Conservation (phyloP, 1,284 basidiomycete genomes). For the Melampsora americana region DNA sequence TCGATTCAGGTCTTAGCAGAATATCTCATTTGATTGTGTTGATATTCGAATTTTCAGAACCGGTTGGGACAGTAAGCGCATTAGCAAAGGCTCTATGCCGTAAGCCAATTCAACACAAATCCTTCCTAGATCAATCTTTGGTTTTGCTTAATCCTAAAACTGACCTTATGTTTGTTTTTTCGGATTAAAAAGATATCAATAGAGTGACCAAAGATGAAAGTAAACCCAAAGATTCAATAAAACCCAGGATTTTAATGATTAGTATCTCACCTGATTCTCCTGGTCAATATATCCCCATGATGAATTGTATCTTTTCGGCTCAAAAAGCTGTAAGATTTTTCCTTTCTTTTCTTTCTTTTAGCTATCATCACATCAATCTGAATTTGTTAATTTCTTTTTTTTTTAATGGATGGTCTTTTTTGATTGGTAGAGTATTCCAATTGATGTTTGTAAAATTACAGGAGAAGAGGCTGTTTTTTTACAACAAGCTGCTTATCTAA, state of each 20-base stretch:
- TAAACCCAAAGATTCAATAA: slow-evolving; percentile 60
- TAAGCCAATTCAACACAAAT: slow-evolving; percentile 56
- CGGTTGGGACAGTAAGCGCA: slow-evolving; percentile 76
- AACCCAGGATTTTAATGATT: slow-evolving; percentile 82
- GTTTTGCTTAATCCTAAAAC: neutral
- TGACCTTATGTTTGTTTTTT: neutral
- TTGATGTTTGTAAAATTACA: slow-evolving; percentile 90
- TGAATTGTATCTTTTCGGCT: slow-evolving; percentile 99
- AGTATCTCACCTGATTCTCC: slow-evolving; percentile 86
- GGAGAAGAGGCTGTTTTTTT: slow-evolving; percentile 90
- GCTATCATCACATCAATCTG: neutral
- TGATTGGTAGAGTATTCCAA: slow-evolving; percentile 78
- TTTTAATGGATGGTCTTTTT: slow-evolving; percentile 22
- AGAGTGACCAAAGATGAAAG: slow-evolving; percentile 60
- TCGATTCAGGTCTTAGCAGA: too few species aligned
- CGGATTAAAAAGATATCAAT: slow-evolving; percentile 69
- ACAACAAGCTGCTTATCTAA: slow-evolving; percentile 93
- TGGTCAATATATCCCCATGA: slow-evolving; percentile 88
- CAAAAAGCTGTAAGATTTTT: slow-evolving; percentile 74
- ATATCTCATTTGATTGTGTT: neutral
- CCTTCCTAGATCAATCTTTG: slow-evolving; percentile 14
- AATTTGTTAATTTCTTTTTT: slow-evolving; percentile 37
- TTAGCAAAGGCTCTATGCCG: slow-evolving; percentile 85
- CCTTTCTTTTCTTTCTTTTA: slow-evolving; percentile 5
- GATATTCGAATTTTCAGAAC: slow-evolving; percentile 46